Evolutionary conservation across 352 stramenopile genomes (phyloP).

Genomic region (Globisporangium radiosum): DNA sequence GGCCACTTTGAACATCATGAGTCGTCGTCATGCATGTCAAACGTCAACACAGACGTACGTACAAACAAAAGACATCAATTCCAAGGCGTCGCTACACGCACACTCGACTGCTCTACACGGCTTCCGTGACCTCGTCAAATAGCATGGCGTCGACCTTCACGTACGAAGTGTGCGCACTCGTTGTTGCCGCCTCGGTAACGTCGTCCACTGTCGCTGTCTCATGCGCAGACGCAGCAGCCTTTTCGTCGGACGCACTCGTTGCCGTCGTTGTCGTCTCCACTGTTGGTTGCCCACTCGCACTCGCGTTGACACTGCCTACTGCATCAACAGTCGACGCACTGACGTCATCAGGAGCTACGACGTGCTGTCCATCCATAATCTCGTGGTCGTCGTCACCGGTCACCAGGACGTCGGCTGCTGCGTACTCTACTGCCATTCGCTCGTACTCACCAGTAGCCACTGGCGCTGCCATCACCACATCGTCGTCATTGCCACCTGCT

Average conservation of each 20-base stretch:
- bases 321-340: neutral
- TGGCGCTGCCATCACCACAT: too few species aligned
- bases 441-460: neutral
- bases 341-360: neutral
- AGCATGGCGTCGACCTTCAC: conserved; percentile 49
- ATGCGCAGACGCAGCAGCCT: neutral
- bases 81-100: too few species aligned
- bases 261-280: neutral
- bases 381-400: neutral
- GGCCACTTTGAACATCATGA: too few species aligned
- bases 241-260: neutral
- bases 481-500: too few species aligned
- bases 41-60: neutral
- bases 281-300: neutral
- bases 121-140: conserved; percentile 52
- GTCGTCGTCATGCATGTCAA: neutral
- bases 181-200: neutral
- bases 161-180: conserved; percentile 4
- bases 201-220: neutral
- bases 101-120: conserved; percentile 19
- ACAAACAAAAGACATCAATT: too few species aligned
- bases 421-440: neutral
- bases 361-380: neutral
- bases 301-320: neutral
- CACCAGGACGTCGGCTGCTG: neutral